A percentile compares a stretch with the other conserved stretches of the same genome.
phyloP scores from a whole-genome alignment of 2,329 filamentous ascomycete species.

The Daldinia sp. region DNA sequence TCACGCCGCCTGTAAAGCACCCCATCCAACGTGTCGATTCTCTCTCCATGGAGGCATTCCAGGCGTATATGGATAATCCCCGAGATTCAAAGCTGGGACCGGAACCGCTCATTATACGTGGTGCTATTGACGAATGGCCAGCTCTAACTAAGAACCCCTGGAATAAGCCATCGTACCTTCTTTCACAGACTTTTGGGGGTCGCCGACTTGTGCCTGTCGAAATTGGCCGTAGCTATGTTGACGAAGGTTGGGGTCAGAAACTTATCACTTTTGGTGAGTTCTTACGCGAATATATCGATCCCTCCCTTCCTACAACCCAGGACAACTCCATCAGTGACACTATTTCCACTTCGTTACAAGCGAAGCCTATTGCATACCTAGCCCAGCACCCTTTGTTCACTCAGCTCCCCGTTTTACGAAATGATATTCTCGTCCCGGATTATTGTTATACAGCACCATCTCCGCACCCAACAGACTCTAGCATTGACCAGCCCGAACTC shows the following conservation, averaged over 20 bases:
- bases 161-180: constrained; percentile 79
- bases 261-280: constrained; percentile 82
- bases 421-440: constrained; percentile 85
- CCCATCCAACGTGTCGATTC: constrained; percentile 58
- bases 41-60: constrained; percentile 70
- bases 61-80: constrained; percentile 67
- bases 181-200: constrained; percentile 79
- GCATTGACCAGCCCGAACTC: constrained; percentile 57
- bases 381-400: constrained; percentile 90
- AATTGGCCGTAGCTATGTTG: constrained; percentile 87
- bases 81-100: constrained; percentile 56
- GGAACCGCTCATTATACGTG: constrained; percentile 76
- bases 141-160: constrained; percentile 77
- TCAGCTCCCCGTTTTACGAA: constrained; percentile 81
- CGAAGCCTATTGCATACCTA: constrained; percentile 76
- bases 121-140: constrained; percentile 78
- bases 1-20: constrained; percentile 57
- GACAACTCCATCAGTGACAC: constrained; percentile 1
- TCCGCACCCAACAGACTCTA: constrained; percentile 58
- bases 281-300: constrained; percentile 69
- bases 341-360: constrained; percentile 7
- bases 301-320: constrained; percentile 38
- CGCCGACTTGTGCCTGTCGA: constrained; percentile 87
- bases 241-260: constrained; percentile 84
- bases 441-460: constrained; percentile 83